Conservation (phyloP, 1,284 basidiomycete genomes). For the Sporisorium graminicola region DNA sequence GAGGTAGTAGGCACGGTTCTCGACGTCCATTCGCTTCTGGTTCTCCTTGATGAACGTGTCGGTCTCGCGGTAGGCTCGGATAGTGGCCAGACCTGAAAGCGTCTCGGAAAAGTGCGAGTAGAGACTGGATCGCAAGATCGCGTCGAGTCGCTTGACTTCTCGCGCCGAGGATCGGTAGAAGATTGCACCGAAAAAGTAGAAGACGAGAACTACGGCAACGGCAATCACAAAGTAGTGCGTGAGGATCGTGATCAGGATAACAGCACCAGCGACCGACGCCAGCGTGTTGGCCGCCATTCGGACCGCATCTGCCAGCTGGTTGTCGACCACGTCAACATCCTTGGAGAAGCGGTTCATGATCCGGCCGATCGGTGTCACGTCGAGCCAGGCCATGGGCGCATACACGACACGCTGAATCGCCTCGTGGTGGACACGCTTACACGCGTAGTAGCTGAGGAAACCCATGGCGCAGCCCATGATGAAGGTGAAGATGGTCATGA, state of each 20-base stretch:
- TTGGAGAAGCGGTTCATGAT: conserved; percentile 82
- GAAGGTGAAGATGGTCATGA: conserved; percentile 77
- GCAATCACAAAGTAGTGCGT: conserved; percentile 77
- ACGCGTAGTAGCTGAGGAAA: conserved; percentile 77
- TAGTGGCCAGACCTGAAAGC: conserved; percentile 85
- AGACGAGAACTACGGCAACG: conserved; percentile 70
- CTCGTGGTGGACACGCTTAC: conserved; percentile 76
- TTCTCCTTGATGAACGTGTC: conserved; percentile 74
- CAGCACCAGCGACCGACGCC: conserved; percentile 73
- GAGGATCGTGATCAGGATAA: conserved; percentile 78
- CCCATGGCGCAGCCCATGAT: conserved; percentile 75
- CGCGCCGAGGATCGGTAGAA: conserved; percentile 90
- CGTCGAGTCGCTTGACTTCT: conserved; percentile 86
- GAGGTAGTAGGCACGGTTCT: conserved; percentile 91
- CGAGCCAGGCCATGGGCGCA: conserved; percentile 83
- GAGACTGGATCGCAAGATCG: conserved; percentile 77
- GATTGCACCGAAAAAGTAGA: conserved; percentile 72
- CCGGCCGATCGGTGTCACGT: conserved; percentile 84
- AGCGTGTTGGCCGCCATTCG: conserved; percentile 68
- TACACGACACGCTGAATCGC: conserved; percentile 74
- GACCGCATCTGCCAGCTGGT: conserved; percentile 72
- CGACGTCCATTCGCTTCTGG: conserved; percentile 79
- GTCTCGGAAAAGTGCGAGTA: conserved; percentile 90
- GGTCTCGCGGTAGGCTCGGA: conserved; percentile 79
- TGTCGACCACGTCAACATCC: conserved; percentile 90